Evolutionary conservation across 371 early-diverging fungal genomes (phyloP).

Genomic region (Mortierella sp.): DNA sequence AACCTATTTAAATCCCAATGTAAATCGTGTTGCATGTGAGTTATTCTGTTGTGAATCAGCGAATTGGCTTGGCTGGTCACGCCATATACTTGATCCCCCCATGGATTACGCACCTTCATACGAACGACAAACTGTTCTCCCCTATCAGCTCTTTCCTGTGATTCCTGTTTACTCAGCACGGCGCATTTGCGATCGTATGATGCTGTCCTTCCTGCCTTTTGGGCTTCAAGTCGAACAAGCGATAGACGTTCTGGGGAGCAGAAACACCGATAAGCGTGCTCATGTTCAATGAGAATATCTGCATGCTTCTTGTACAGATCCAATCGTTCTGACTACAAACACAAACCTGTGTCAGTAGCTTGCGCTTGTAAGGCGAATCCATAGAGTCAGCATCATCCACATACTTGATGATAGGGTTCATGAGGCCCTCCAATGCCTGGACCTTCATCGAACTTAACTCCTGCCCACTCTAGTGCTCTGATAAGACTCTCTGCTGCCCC

Average conservation of each 20-base stretch:
- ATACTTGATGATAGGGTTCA: constrained; percentile 79
- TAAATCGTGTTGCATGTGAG: not conserved
- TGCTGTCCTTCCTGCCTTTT: constrained; percentile 68
- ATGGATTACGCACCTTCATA: constrained; percentile 66
- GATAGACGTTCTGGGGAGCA: constrained; percentile 84
- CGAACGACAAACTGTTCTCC: constrained; percentile 80
- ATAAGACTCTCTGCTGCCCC: constrained; percentile 83
- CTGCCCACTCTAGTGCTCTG: constrained; percentile 81
- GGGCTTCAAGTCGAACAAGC: constrained; percentile 66
- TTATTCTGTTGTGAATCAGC: not conserved
- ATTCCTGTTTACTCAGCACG: constrained; percentile 70
- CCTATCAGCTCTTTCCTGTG: constrained; percentile 66
- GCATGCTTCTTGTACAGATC: constrained; percentile 79
- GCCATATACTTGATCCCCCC: not conserved
- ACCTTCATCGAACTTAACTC: constrained; percentile 84
- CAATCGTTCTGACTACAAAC: constrained; percentile 77
- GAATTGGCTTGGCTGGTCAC: not conserved
- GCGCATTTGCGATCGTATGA: constrained; percentile 90
- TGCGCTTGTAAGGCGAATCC: not conserved
- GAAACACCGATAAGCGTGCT: constrained; percentile 93
- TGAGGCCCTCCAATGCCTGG: constrained; percentile 73
- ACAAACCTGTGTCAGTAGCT: not conserved
- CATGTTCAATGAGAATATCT: constrained; percentile 74
- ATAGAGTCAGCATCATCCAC: not conserved
- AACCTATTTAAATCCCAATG: constrained; percentile 51